Evolutionary conservation across 176 grass and related monocot species (phyloP), one percentile per base, ranked within the genome.

Genomic region (Raddia distichophylla): DNA sequence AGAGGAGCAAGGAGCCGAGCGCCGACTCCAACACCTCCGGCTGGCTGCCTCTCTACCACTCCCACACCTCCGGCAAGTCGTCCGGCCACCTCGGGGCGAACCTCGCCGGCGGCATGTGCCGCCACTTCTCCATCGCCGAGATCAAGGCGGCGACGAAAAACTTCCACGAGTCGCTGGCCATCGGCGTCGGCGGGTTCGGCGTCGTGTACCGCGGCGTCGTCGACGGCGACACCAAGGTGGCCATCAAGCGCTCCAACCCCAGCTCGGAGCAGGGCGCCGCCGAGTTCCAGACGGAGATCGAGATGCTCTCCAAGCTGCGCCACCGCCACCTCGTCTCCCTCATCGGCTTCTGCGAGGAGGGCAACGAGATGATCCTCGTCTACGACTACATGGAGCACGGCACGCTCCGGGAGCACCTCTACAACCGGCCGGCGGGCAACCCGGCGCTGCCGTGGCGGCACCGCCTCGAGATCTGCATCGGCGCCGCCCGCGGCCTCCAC

Each of bases 241-340:
- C 93, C 43, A 89, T 97, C 80, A 97, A 97, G 77, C 78, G 91
- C 22, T 91, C 94, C 1, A 97, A 97, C 77, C 94, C 91, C 13
- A 81, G 81, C 60, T 97, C 94, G 15, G 88, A 97, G 91, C 94
- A 97, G 35, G 94, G 94, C 47, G 88, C 74, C 22, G 74, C 87
- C 48, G 91, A 97, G 94, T 97, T 97, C 90, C 87, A 93, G 81
- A 97, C 91, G 15, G 91, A 97, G 88, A 90, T 97, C 33, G 90
- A 97, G 94, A 97, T 97, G 91, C 91, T 97, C n/a, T 97, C 94
- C 54, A 93, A 97, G 88, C 91, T 97, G 79, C 91, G 90, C 7
- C 94, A 97, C 91, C 85, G 89, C 5, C 94, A 97, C 83, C 86
- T 97, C 1, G 90, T 97, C 51, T 97, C 94, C 43, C 84, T 97